Base-by-base conservation (phyloP, 164 flowering plant genomes). In the Akebia trifoliata region DNA sequence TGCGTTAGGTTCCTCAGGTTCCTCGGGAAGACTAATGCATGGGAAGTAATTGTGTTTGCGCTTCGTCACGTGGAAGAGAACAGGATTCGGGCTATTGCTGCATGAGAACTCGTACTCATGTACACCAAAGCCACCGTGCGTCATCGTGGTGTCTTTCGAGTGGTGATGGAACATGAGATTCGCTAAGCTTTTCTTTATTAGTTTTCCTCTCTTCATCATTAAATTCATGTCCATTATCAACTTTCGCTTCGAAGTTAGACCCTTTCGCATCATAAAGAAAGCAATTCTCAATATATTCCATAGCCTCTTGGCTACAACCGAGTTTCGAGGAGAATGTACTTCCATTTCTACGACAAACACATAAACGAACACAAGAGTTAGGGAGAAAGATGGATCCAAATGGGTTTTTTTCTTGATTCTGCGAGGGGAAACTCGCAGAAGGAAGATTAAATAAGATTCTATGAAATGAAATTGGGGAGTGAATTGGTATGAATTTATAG, bases 41-140 rank as follows among this genome's bases (percentile, higher is more conserved):
- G 79, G 81, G 70, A 79, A 51, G 50, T 68, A 67, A 57, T 45
- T 21, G 14, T 60, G 72, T 39, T 65, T 74, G 18, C 72, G 72
- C 58, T 72, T 79, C 1, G 56, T 37, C 57, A 57, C 6, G 64
- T 65, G 74, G 74, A 67, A 74, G 54, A 72, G 60, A 61, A 76
- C 72, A 61, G 78, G 78, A 21, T 65, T 70, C 5, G 81, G 84
- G 61, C 77, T 76, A 56, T 76, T 74, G 50, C 72, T 76, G 67
- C 84, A 79, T 4, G 84, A 79, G 73, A 76, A 79, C 25, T 79
- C 84, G 37, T 75, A 74, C 10, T 76, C 75, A 54, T 64, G 72
- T 51, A 49, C 5, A 50, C 74, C 75, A 30, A 35, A 69, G 24
- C 70, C 28, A 45, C 66, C 65, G 57, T 69, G 60, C 1, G 60